Evolutionary conservation across 176 grass and related monocot species (phyloP).

Genomic region (Cocos nucifera): DNA sequence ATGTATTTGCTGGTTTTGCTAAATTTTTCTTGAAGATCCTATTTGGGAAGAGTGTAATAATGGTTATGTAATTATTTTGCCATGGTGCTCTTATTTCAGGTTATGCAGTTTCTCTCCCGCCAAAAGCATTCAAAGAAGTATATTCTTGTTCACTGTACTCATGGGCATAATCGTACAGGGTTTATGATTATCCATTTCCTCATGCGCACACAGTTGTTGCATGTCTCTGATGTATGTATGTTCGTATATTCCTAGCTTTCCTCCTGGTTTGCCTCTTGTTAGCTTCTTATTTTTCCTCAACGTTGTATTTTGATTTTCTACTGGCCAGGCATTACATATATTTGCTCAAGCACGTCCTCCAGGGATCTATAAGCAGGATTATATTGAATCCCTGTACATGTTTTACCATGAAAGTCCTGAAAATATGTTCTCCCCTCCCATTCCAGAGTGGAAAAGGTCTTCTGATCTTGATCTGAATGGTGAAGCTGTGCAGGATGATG

Average conservation of each 20-base stretch:
- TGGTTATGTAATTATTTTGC: too few species aligned
- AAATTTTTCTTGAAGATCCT: too few species aligned
- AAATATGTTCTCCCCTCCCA: conserved; percentile 65
- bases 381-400: conserved; percentile 73
- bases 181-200: conserved; percentile 99
- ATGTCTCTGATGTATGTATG: conserved; percentile 59
- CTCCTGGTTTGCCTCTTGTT: not conserved
- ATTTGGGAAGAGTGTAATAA: too few species aligned
- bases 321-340: conserved; percentile 49
- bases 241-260: not conserved
- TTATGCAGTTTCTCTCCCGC: conserved; percentile 63
- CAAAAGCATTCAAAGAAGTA: conserved; percentile 75
- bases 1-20: too few species aligned
- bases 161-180: conserved; percentile 98
- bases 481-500: conserved; percentile 85
- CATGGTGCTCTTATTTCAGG: conserved; percentile 28
- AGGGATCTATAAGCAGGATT: conserved; percentile 97
- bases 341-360: conserved; percentile 81
- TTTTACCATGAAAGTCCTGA: conserved; percentile 97
- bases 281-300: conserved; percentile 25
- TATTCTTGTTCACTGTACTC: conserved; percentile 96
- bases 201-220: conserved; percentile 59
- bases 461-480: conserved; percentile 95
- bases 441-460: conserved; percentile 87
- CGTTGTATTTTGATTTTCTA: conserved; percentile 19